Evolutionary conservation across 257 asterid genomes (phyloP).

Genomic region (Solanum gracilifrons): DNA sequence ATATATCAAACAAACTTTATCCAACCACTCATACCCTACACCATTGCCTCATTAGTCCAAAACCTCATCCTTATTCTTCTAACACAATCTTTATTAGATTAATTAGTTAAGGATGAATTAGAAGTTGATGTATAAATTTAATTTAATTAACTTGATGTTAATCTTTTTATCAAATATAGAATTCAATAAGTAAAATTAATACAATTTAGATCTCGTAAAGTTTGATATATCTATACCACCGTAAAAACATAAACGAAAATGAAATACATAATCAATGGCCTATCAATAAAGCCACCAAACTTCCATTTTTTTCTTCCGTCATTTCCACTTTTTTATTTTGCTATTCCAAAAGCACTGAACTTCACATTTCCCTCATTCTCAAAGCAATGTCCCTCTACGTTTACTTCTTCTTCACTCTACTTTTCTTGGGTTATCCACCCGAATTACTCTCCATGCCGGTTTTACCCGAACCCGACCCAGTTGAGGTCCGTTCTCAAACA

Average conservation of each 20-base stretch:
- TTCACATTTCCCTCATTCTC: constrained; percentile 1
- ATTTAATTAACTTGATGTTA: background rate
- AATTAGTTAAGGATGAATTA: background rate
- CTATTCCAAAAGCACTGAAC: background rate
- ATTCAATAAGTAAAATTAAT: background rate
- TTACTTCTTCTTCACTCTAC: constrained; percentile 19
- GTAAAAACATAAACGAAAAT: too few species aligned
- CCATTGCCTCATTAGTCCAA: background rate
- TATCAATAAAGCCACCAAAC: background rate
- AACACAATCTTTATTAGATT: background rate
- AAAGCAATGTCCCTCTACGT: constrained; percentile 36
- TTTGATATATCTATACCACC: too few species aligned
- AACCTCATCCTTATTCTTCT: background rate
- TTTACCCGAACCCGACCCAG: constrained; percentile 54
- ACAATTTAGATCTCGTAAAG: too few species aligned
- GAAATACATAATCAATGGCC: background rate
- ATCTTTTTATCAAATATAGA: too few species aligned
- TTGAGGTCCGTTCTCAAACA: constrained; percentile 38
- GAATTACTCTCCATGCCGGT: constrained; percentile 29
- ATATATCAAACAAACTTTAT: constrained; percentile 2
- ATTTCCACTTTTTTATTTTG: background rate
- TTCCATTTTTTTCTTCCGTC: background rate
- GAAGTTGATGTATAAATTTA: background rate
- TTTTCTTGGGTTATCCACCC: constrained; percentile 15
- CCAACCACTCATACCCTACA: constrained; percentile 1